Evolutionary conservation across 2,329 filamentous ascomycete genomes (phyloP).

Genomic region (Colletotrichum shisoi): DNA sequence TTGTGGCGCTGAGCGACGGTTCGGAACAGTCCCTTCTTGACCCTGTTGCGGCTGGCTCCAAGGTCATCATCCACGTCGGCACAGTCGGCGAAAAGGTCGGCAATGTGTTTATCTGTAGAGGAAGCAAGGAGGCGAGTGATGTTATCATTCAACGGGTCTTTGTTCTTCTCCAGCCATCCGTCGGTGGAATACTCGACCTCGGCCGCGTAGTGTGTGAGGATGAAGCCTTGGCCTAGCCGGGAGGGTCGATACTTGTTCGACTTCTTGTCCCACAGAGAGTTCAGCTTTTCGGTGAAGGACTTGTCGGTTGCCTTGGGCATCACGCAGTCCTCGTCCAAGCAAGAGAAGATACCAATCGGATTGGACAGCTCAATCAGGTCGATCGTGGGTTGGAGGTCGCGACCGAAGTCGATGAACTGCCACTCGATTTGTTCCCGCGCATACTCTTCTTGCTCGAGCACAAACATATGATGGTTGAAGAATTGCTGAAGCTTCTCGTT

Average conservation of each 20-base stretch:
- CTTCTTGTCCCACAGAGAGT: conserved; percentile 95
- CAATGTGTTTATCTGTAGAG: conserved; percentile 84
- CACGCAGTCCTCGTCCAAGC: conserved; percentile 94
- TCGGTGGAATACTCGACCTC: conserved; percentile 97
- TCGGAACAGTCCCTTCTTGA: conserved; percentile 96
- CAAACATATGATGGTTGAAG: conserved; percentile 99
- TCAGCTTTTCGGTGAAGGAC: conserved; percentile 96
- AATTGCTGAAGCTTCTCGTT: conserved; percentile 99
- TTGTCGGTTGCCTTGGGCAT: conserved; percentile 99
- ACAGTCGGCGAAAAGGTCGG: conserved; percentile 86
- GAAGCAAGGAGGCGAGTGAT: conserved; percentile 85
- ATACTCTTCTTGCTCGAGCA: conserved; percentile 97
- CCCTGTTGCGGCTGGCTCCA: conserved; percentile 74
- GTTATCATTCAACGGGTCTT: conserved; percentile 97
- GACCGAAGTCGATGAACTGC: conserved; percentile 99
- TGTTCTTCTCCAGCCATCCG: conserved; percentile 98
- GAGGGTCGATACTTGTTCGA: conserved; percentile 91
- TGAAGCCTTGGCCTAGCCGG: conserved; percentile 87
- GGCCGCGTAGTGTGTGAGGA: conserved; percentile 95
- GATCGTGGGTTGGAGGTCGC: conserved; percentile 95
- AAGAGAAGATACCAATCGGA: conserved; percentile 98
- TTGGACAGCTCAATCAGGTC: conserved; percentile 96
- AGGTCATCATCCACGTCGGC: conserved; percentile 79
- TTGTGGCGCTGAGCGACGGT: conserved; percentile 97
- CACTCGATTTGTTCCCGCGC: conserved; percentile 97